Evolutionary conservation across 805 yeast species (phyloP).

Genomic region (Metschnikowia colocasiae): DNA sequence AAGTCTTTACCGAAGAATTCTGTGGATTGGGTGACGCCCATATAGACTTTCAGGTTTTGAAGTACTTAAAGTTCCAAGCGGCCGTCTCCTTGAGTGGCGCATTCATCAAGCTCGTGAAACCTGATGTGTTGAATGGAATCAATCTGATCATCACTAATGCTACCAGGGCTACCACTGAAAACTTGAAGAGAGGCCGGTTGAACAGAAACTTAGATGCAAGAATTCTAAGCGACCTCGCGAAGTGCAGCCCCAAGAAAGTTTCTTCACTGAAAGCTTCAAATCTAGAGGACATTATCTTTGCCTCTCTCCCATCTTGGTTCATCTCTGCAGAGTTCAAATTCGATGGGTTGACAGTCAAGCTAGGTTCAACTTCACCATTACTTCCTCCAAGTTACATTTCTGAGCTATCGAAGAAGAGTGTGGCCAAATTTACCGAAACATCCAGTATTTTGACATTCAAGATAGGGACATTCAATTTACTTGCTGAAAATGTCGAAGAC

Average conservation of each 20-base stretch:
- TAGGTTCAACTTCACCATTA: constrained; percentile 40
- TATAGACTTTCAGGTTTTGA: constrained; percentile 23
- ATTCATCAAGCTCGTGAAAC: constrained; percentile 25
- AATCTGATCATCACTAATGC: constrained; percentile 27
- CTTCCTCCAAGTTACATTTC: constrained; percentile 22
- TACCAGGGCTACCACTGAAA: constrained; percentile 22
- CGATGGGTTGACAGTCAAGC: constrained; percentile 17
- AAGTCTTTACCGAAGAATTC: constrained; percentile 21
- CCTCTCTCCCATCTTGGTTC: constrained; percentile 34
- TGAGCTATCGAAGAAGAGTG: constrained; percentile 21
- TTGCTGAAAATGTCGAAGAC: neutral
- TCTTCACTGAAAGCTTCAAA: neutral
- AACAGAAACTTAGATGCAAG: constrained; percentile 26
- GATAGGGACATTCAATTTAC: constrained; percentile 1
- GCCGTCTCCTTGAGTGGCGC: constrained; percentile 21
- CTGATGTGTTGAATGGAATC: constrained; percentile 31
- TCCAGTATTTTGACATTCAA: constrained; percentile 15
- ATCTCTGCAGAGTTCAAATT: constrained; percentile 21
- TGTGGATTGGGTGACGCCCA: constrained; percentile 19
- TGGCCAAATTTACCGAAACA: constrained; percentile 11
- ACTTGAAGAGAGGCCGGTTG: constrained; percentile 27
- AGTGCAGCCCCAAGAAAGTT: neutral
- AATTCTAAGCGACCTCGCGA: constrained; percentile 13
- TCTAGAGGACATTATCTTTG: constrained; percentile 16
- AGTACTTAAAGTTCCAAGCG: constrained; percentile 26